Conservation (phyloP, 371 early-diverging fungal genomes). For the Apophysomyces ossiformis region DNA sequence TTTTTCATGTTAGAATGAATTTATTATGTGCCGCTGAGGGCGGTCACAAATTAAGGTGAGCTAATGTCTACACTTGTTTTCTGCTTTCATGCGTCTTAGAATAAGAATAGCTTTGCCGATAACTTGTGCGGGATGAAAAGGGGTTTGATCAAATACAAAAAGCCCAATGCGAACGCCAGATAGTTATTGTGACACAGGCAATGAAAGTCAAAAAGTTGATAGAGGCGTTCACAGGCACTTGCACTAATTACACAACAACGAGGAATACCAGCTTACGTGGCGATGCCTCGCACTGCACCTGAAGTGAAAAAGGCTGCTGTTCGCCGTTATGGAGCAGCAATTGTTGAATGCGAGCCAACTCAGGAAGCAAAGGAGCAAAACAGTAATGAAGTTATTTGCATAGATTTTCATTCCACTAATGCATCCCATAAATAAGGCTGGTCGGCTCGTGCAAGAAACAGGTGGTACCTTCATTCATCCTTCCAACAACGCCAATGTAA, state of each 20-base stretch:
- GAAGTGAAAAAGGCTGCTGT: slow-evolving; percentile 57
- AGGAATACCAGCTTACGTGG: slow-evolving; percentile 54
- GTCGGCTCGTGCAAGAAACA: slow-evolving; percentile 30
- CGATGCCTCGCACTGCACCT: slow-evolving; percentile 60
- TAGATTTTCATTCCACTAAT: neutral
- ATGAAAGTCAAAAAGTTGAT: too few relatives aligned
- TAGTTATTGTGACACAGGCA: too few relatives aligned
- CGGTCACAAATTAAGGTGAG: too few relatives aligned
- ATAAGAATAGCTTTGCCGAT: too few relatives aligned
- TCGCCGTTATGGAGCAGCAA: slow-evolving; percentile 53
- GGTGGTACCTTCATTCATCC: slow-evolving; percentile 51
- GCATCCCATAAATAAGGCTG: slow-evolving; percentile 15
- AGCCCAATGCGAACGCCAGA: too few relatives aligned
- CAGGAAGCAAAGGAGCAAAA: slow-evolving; percentile 31
- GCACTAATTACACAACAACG: slow-evolving; percentile 45
- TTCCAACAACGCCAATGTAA: slow-evolving; percentile 51
- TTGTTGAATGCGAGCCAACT: slow-evolving; percentile 50
- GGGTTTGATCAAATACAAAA: too few relatives aligned
- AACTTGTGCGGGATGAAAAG: too few relatives aligned
- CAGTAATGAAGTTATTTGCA: neutral
- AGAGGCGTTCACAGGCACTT: slow-evolving; percentile 33
- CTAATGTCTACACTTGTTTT: too few relatives aligned
- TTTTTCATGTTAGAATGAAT: too few relatives aligned
- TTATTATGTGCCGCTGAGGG: too few relatives aligned
- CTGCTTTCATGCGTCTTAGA: too few relatives aligned